Evolutionary conservation across 495 filamentous ascomycete genomes (phyloP).

Genomic region (Barbatosphaeria neglecta): DNA sequence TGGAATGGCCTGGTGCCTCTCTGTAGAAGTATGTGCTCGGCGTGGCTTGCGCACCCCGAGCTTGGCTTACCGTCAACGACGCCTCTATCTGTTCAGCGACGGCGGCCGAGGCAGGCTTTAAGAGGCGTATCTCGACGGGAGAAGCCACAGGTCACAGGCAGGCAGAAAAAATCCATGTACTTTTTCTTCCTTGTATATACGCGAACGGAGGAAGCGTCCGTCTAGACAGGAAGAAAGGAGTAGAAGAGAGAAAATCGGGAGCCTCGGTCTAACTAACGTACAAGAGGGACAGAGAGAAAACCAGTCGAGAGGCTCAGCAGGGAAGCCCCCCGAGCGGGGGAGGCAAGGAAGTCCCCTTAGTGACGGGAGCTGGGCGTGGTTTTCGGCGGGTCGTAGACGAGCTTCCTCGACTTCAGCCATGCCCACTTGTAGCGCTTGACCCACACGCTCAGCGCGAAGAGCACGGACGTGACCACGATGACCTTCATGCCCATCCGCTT

Average conservation of each 20-base stretch:
- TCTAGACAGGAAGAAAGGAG: not conserved
- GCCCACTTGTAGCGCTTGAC: conserved; percentile 99
- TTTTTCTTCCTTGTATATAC: too few species aligned
- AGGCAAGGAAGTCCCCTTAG: conserved; percentile 21
- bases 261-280: conserved; percentile 35
- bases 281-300: conserved; percentile 14
- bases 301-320: not conserved
- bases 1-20: too few species aligned
- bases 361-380: conserved; percentile 16
- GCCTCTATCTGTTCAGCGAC: too few species aligned
- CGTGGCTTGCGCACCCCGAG: too few species aligned
- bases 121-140: too few species aligned
- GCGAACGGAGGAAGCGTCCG: conserved; percentile 15
- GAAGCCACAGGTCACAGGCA: too few species aligned
- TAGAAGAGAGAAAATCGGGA: conserved; percentile 8
- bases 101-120: too few species aligned
- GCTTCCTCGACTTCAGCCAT: conserved; percentile 85
- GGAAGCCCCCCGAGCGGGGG: too few species aligned
- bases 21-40: too few species aligned
- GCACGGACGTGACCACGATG: conserved; percentile 58
- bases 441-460: conserved; percentile 86
- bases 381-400: conserved; percentile 75
- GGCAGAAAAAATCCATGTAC: too few species aligned
- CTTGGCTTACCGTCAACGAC: too few species aligned
- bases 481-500: conserved; percentile 99